phyloP scores from a whole-genome alignment of 73 alveolate species.

The Paramecium sonneborni region DNA sequence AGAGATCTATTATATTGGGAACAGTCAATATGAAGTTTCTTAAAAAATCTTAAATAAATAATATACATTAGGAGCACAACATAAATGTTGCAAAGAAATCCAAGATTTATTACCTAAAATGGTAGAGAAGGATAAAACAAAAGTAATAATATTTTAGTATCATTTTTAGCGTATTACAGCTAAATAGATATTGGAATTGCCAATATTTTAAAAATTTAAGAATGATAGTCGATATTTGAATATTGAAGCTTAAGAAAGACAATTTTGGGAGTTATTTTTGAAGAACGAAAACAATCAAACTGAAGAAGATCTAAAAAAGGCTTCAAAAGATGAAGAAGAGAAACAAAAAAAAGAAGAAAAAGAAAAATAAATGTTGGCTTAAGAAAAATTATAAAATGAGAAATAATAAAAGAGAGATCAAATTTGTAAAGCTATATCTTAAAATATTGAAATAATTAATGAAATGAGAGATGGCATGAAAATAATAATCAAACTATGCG shows the following conservation, averaged over 20 bases:
- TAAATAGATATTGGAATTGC: conserved; percentile 37
- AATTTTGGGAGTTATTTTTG: background rate
- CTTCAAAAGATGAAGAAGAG: background rate
- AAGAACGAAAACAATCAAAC: background rate
- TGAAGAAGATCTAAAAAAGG: background rate
- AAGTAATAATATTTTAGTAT: background rate
- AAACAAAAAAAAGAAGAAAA: background rate
- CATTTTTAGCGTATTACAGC: conserved; percentile 41
- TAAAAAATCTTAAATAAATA: conserved; percentile 42
- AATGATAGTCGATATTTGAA: background rate
- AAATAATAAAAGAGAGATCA: background rate
- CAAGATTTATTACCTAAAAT: conserved; percentile 53
- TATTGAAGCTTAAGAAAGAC: conserved; percentile 31
- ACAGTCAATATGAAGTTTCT: conserved; percentile 63
- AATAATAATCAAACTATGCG: conserved; percentile 15
- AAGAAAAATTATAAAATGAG: background rate
- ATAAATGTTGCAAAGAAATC: background rate
- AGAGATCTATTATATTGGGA: conserved; percentile 62
- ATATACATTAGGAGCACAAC: background rate
- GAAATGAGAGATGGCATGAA: conserved; percentile 48
- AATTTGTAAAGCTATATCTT: background rate
- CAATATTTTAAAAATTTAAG: conserved; percentile 7
- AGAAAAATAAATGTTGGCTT: background rate
- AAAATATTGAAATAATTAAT: background rate
- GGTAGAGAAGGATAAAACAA: conserved; percentile 57